Evolutionary conservation across 345 rosid species (phyloP).

Genomic region (Arabidopsis thaliana): DNA sequence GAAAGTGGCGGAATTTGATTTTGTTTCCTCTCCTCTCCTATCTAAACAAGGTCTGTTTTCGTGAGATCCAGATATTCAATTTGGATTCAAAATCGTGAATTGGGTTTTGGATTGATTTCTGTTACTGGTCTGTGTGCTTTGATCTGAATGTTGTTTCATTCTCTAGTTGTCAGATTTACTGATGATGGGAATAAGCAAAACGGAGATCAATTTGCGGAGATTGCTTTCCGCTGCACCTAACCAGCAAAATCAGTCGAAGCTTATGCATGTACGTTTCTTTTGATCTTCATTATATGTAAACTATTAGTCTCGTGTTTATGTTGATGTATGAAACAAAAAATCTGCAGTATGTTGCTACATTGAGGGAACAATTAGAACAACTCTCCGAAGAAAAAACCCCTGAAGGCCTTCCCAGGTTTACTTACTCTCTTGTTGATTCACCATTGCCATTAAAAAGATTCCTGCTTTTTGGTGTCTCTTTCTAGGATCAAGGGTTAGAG

Average conservation of each 20-base stretch:
- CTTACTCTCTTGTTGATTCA: neutral
- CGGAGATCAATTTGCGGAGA: slow-evolving; percentile 76
- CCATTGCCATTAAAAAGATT: neutral
- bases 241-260: slow-evolving; percentile 80
- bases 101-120: neutral
- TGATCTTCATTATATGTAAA: neutral
- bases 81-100: slow-evolving; percentile 1
- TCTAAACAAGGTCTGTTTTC: slow-evolving; percentile 23
- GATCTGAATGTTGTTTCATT: slow-evolving; percentile 26
- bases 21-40: neutral
- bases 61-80: slow-evolving; percentile 9
- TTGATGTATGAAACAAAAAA: slow-evolving; percentile 14
- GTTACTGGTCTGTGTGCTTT: neutral
- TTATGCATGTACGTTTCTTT: slow-evolving; percentile 59
- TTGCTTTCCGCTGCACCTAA: slow-evolving; percentile 75
- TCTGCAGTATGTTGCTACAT: slow-evolving; percentile 80
- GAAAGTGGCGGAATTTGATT: no score
- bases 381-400: slow-evolving; percentile 74
- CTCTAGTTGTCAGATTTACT: neutral
- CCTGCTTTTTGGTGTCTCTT: neutral
- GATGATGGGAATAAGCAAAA: slow-evolving; percentile 75
- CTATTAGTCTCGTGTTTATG: neutral
- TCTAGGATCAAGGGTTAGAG: neutral
- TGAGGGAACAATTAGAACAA: slow-evolving; percentile 76
- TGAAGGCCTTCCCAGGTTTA: slow-evolving; percentile 76